Evolutionary conservation across 441 rosid genomes (phyloP).

Genomic region (Erodium texanum): DNA sequence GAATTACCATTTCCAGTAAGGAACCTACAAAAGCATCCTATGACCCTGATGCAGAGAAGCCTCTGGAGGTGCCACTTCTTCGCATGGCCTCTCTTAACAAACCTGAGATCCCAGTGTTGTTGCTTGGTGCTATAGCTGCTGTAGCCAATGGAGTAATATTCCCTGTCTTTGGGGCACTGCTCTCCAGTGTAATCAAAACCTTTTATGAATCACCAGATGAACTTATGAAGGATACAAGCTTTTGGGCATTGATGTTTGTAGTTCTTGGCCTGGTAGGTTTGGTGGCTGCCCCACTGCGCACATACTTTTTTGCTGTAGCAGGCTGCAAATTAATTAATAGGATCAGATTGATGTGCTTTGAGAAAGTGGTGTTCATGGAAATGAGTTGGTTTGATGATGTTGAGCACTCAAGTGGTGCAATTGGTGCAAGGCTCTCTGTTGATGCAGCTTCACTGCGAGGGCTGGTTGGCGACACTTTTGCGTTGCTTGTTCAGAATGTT

Average conservation of each 20-base stretch:
- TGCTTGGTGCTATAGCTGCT: constrained; percentile 48
- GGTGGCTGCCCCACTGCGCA: constrained; percentile 31
- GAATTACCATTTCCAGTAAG: constrained; percentile 20
- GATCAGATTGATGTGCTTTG: constrained; percentile 53
- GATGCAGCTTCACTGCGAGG: constrained; percentile 49
- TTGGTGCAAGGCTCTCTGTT: constrained; percentile 59
- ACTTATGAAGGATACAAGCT: constrained; percentile 33
- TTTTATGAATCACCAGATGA: constrained; percentile 36
- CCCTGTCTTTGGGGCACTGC: constrained; percentile 48
- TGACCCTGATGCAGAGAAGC: constrained; percentile 13
- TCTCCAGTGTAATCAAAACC: constrained; percentile 48
- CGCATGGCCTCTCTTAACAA: constrained; percentile 50
- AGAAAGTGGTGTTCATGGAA: constrained; percentile 74
- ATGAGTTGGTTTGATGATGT: constrained; percentile 71
- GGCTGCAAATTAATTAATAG: constrained; percentile 53
- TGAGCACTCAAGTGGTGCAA: constrained; percentile 62
- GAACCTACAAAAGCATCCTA: constrained; percentile 20
- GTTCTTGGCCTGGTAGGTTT: constrained; percentile 28
- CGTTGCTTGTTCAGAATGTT: constrained; percentile 43
- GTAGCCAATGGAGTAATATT: constrained; percentile 38
- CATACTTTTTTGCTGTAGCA: constrained; percentile 59
- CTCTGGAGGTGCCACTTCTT: constrained; percentile 34
- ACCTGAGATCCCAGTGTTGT: constrained; percentile 42
- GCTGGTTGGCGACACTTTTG: constrained; percentile 60
- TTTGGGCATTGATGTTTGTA: constrained; percentile 41